Conservation (phyloP, 176 grass and related monocot species). For the Stipa capillata region DNA sequence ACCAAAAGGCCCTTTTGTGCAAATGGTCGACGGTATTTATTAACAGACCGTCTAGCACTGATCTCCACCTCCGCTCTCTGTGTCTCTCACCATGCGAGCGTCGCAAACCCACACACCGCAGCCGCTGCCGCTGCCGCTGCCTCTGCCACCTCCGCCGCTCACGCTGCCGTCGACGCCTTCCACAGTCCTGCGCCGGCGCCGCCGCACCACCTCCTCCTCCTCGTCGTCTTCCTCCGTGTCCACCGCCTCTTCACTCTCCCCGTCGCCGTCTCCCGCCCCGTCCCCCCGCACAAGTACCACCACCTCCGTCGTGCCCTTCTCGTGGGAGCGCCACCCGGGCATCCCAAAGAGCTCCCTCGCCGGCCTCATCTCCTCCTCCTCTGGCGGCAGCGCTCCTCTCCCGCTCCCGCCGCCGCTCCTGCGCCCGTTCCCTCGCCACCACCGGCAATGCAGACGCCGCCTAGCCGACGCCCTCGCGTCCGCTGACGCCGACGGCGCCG, state of each 20-base stretch:
- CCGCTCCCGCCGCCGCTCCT: conserved; percentile 31
- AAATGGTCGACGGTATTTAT: neutral
- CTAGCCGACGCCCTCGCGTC: neutral
- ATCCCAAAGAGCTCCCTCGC: conserved; percentile 49
- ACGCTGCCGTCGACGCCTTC: conserved; percentile 18
- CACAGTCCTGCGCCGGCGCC: conserved; percentile 8
- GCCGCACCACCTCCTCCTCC: neutral
- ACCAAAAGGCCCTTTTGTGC: neutral
- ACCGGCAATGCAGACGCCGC: neutral
- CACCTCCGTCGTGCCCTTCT: conserved; percentile 62
- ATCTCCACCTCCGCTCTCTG: neutral
- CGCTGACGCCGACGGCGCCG: no score
- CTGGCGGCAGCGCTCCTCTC: neutral
- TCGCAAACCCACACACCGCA: conserved; percentile 2
- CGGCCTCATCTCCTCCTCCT: neutral
- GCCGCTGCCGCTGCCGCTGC: no score
- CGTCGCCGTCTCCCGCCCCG: conserved; percentile 16
- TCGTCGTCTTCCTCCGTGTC: no score
- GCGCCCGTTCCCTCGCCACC: neutral
- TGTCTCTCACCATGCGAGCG: conserved; percentile 15
- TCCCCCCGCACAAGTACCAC: neutral
- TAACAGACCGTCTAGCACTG: neutral
- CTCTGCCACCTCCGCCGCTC: conserved; percentile 46
- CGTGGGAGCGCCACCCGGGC: conserved; percentile 85
- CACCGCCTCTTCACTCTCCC: conserved; percentile 7